Evolutionary conservation across 2,329 filamentous ascomycete species (phyloP), one percentile per base, ranked within the genome.

Genomic region (Diaporthe amygdali): DNA sequence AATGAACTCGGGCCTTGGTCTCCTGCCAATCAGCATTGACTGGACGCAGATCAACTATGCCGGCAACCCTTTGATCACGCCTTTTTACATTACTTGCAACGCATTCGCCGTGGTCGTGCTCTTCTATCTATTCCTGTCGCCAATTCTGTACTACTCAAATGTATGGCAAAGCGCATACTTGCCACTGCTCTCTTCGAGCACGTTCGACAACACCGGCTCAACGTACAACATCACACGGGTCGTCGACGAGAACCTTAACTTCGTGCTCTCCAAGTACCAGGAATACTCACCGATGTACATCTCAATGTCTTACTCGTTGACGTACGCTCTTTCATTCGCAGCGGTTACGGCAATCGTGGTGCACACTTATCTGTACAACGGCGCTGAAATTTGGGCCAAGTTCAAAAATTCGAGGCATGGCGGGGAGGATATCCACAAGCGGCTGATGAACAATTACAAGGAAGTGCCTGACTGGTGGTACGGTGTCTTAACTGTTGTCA

Each of bases 401-500:
- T 75, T 79, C 51, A 80, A 78, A 71, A 78, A 79, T 66, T 72
- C 77, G 22, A 44, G 72, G 12, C 37, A 69, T 5, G 76, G 77
- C 9, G 77, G 77, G 6, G 79, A 82, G 54, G 81, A 83, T 64
- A 74, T 83, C 27, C 82, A 84, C 67, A 75, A 80, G 41, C 76
- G 79, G 30, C 73, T 83, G 12, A 82, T 82, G 73, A 80, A 80
- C 70, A 69, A 71, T 1, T 83, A 83, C 54, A 71, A 74, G 2
- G 81, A 81, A 39, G 81, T 79, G 0, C 82, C 81, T 0, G 81
- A 82, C 44, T 83, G 81, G 81, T 84, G 82, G 82, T 84, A 82
- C 61, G 77, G 56, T 2, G 69, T 75, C 2, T 70, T 83, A 32
- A 80, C 81, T 1, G 47, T 80, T 1, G 49, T 80, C 1, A 74